Conservation (phyloP, 1,284 basidiomycete species). For the Cryptococcus sp. region DNA sequence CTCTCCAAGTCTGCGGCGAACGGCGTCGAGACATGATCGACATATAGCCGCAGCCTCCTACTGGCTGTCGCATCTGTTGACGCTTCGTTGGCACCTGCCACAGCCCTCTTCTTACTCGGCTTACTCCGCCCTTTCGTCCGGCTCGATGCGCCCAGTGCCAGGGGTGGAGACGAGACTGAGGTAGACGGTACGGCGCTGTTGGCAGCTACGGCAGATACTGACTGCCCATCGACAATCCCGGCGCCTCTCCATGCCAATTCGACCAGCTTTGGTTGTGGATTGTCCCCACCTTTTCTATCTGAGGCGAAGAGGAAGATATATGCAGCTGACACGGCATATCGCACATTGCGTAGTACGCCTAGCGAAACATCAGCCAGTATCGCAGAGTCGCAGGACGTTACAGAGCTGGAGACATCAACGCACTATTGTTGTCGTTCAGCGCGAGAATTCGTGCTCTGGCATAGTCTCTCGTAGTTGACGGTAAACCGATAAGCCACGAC, state of each 20-base stretch:
- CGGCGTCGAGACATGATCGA: slow-evolving; percentile 32
- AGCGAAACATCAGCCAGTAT: not conserved
- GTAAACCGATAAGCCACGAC: slow-evolving; percentile 36
- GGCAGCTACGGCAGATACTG: not conserved
- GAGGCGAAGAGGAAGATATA: slow-evolving; percentile 36
- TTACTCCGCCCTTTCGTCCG: not conserved
- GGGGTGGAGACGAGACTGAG: not conserved
- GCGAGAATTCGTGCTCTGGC: slow-evolving; percentile 29
- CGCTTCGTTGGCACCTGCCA: not conserved
- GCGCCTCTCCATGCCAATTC: slow-evolving; percentile 32
- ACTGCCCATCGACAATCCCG: slow-evolving; percentile 16
- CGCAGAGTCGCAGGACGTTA: not conserved
- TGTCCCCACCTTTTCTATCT: slow-evolving; percentile 6
- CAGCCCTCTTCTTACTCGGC: slow-evolving; percentile 1
- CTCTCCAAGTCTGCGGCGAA: slow-evolving; percentile 34
- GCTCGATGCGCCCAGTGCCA: not conserved
- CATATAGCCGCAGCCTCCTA: slow-evolving; percentile 26
- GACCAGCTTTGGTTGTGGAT: slow-evolving; percentile 26
- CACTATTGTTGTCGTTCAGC: slow-evolving; percentile 30
- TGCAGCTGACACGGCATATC: slow-evolving; percentile 33
- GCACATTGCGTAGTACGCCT: slow-evolving; percentile 31
- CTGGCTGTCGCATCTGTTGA: slow-evolving; percentile 10
- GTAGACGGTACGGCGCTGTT: too few species aligned
- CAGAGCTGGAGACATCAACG: not conserved
- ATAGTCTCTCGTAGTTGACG: slow-evolving; percentile 28